phyloP scores from a whole-genome alignment of 192 early-diverging fungal species.

The Entrophospora sp. region DNA sequence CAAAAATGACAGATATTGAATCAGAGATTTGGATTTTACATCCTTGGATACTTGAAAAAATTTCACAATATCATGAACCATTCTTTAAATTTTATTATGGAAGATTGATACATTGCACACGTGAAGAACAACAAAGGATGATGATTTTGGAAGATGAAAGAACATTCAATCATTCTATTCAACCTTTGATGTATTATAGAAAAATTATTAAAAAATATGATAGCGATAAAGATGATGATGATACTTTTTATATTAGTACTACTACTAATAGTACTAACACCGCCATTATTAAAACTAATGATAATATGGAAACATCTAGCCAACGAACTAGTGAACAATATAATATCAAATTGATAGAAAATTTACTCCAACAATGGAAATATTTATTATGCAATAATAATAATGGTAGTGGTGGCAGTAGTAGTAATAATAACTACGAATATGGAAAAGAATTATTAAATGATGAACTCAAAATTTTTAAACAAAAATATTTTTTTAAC shows the following conservation, averaged over 20 bases:
- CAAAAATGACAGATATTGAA: not conserved
- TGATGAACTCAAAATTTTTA: not conserved
- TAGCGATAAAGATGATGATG: not conserved
- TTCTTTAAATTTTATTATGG: not conserved
- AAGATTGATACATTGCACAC: not conserved
- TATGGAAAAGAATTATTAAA: not conserved
- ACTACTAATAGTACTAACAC: not conserved
- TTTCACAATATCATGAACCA: not conserved
- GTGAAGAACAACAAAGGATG: not conserved
- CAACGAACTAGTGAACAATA: not conserved
- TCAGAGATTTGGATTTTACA: not conserved
- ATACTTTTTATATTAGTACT: not conserved
- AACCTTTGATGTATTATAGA: not conserved
- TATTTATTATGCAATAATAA: not conserved
- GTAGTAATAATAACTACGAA: too few relatives aligned
- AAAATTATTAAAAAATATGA: not conserved
- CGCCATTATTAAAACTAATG: not conserved
- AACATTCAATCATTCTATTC: not conserved
- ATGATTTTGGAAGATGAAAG: not conserved
- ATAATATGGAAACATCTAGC: not conserved
- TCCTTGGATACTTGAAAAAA: constrained; percentile 7
- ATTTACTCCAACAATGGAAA: not conserved
- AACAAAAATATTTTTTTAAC: too few relatives aligned
- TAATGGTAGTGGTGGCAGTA: not conserved
- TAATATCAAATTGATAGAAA: not conserved